Percentiles rank a stretch among this genome's conserved stretches.
These are phyloP conservation scores for Chlamydomonas sphaeroides DNA, from an alignment of 139 green algal genomes.

Conservation along the genomic window DNA sequence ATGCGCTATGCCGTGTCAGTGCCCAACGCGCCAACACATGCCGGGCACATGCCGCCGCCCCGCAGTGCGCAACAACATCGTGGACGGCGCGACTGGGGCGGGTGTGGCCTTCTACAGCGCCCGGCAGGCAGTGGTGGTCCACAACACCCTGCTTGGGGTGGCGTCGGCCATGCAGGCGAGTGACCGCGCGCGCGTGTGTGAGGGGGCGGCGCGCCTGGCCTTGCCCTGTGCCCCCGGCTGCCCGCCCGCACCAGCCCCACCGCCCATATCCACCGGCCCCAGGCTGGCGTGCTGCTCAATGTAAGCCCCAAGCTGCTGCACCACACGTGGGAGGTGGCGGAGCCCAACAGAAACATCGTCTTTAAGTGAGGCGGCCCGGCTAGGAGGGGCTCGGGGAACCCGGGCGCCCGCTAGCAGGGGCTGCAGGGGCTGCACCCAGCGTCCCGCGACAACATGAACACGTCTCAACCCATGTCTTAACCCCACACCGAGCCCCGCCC, in stretches of 20 bases:
- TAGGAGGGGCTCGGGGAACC: too few relatives aligned
- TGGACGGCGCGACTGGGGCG: conserved; percentile 25
- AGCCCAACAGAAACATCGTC: conserved; percentile 44
- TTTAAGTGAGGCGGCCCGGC: conserved; percentile 14
- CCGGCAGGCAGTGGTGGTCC: conserved; percentile 16
- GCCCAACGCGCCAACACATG: too few relatives aligned
- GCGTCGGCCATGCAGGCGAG: conserved; percentile 17
- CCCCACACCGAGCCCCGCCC: background rate
- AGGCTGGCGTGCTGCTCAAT: conserved; percentile 27
- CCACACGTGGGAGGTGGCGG: background rate
- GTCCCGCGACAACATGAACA: background rate
- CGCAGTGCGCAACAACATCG: conserved; percentile 25
- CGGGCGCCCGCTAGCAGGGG: too few relatives aligned
- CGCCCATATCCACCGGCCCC: too few relatives aligned
- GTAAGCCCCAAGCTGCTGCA: conserved; percentile 33
- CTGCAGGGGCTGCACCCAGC: too few relatives aligned
- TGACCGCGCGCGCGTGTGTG: too few relatives aligned
- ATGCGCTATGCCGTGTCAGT: too few relatives aligned
- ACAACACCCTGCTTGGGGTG: conserved; percentile 38
- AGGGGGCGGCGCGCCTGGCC: too few relatives aligned
- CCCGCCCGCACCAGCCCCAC: too few relatives aligned
- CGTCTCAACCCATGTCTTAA: too few relatives aligned
- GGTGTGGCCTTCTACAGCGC: conserved; percentile 34
- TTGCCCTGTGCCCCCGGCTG: too few relatives aligned
- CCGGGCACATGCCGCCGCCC: too few relatives aligned